Evolutionary conservation across 2,329 filamentous ascomycete species (phyloP).

Genomic region (Byssochlamys sp.): DNA sequence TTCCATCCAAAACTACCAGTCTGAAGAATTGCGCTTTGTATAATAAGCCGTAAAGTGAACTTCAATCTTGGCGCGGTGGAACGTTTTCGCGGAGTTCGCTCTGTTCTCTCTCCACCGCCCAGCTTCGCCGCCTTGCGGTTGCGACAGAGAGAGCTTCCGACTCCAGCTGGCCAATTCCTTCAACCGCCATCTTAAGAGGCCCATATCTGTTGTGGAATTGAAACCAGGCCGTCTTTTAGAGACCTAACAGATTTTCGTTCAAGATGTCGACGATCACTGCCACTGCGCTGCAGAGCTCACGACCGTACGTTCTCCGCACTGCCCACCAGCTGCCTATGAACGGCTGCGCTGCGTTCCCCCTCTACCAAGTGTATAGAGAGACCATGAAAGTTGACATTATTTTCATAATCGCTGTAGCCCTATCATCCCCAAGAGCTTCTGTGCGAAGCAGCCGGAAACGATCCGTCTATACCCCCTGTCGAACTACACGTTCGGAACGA

Average conservation of each 20-base stretch:
- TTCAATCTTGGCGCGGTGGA: slow-evolving; percentile 14
- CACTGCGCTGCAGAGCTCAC: slow-evolving; percentile 64
- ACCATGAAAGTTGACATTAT: neutral
- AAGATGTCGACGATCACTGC: slow-evolving; percentile 77
- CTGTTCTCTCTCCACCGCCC: slow-evolving; percentile 1
- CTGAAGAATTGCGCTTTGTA: neutral
- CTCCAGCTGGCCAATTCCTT: neutral
- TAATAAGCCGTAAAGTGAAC: neutral
- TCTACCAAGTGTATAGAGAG: neutral
- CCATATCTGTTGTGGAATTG: neutral
- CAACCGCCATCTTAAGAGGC: neutral
- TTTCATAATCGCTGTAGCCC: slow-evolving; percentile 41
- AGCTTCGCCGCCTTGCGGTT: neutral
- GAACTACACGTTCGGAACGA: slow-evolving; percentile 98
- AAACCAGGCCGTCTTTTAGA: neutral
- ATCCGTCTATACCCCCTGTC: slow-evolving; percentile 89
- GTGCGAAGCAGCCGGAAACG: slow-evolving; percentile 76
- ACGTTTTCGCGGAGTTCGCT: slow-evolving; percentile 17
- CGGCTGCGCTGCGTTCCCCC: neutral
- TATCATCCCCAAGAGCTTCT: slow-evolving; percentile 71
- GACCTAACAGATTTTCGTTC: slow-evolving; percentile 1
- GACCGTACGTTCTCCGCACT: slow-evolving; percentile 43
- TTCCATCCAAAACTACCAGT: neutral
- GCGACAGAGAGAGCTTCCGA: slow-evolving; percentile 2
- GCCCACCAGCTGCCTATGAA: neutral